phyloP scores from a whole-genome alignment of 179 eudicot species.

The Gypsophila paniculata region DNA sequence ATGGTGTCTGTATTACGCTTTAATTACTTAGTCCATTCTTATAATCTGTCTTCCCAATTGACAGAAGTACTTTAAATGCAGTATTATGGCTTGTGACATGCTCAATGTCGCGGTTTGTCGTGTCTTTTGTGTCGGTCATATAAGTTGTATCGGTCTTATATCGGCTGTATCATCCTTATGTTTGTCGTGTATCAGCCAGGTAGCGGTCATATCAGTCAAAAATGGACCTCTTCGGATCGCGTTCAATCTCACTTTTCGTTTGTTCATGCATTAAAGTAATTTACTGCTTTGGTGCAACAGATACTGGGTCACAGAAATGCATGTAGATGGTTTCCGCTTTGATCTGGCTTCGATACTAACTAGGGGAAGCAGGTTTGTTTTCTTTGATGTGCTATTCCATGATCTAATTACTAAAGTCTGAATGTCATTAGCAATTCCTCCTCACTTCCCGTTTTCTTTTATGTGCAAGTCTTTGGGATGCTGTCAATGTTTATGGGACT shows the following conservation, averaged over 20 bases:
- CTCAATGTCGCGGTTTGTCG: too few relatives aligned
- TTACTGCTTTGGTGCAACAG: constrained; percentile 39
- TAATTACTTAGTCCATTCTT: too few relatives aligned
- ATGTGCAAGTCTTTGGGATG: constrained; percentile 74
- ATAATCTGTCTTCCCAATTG: too few relatives aligned
- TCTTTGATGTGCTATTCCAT: constrained; percentile 7
- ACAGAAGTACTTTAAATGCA: too few relatives aligned
- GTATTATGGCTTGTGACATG: too few relatives aligned
- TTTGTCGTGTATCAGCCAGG: too few relatives aligned
- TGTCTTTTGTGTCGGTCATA: too few relatives aligned
- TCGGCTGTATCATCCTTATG: too few relatives aligned
- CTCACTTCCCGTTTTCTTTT: constrained; percentile 16
- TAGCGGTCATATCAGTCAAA: too few relatives aligned
- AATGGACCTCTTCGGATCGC: too few relatives aligned
- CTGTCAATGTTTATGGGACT: constrained; percentile 74
- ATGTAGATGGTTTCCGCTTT: constrained; percentile 97
- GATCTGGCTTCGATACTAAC: constrained; percentile 98
- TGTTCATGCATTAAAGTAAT: constrained; percentile 6
- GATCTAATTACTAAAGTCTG: background rate
- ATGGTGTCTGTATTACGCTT: too few relatives aligned
- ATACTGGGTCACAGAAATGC: constrained; percentile 98
- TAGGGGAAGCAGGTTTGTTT: constrained; percentile 78
- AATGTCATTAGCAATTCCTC: constrained; percentile 6
- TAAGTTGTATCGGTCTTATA: too few relatives aligned
- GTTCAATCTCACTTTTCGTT: background rate